These are phyloP conservation scores for Pleurotus eryngii DNA, from an alignment of 768 basidiomycete species.

Conservation along the genomic window DNA sequence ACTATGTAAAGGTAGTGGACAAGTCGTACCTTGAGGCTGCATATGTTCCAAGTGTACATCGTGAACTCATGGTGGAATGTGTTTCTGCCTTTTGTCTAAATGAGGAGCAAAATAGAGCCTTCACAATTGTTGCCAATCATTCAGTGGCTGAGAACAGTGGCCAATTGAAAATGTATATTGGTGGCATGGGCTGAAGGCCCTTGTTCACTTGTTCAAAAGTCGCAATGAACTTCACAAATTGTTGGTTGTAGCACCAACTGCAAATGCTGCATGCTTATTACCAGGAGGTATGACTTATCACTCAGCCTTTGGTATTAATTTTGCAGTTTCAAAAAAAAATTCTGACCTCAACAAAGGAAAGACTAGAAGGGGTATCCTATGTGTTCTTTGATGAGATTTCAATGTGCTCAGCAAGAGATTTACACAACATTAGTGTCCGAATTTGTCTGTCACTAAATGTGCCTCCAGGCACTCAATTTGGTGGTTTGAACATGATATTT, in stretches of 20 bases:
- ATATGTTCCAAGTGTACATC: conserved; percentile 4
- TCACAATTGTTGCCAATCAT: conserved; percentile 27
- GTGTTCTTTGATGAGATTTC: conserved; percentile 40
- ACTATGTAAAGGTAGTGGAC: conserved; percentile 15
- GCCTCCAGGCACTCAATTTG: conserved; percentile 21
- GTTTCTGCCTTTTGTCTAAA: conserved; percentile 19
- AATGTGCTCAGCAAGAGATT: conserved; percentile 32
- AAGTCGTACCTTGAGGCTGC: conserved; percentile 18
- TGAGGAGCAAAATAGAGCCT: conserved; percentile 27
- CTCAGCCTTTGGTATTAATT: conserved; percentile 10
- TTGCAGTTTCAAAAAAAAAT: no score
- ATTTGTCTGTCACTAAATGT: conserved; percentile 17
- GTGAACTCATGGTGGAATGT: not conserved
- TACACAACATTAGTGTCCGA: conserved; percentile 26
- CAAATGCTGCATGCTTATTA: conserved; percentile 20
- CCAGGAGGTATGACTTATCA: conserved; percentile 23
- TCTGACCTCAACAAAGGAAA: not conserved
- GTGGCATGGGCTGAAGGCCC: conserved; percentile 28
- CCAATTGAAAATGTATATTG: conserved; percentile 28
- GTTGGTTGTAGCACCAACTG: conserved; percentile 24
- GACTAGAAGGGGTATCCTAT: conserved; percentile 25
- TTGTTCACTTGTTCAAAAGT: conserved; percentile 19
- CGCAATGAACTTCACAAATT: conserved; percentile 23
- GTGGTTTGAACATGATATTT: conserved; percentile 33
- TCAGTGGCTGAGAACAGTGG: conserved; percentile 5